phyloP scores from a whole-genome alignment of 352 stramenopile species.

The Globisporangium cederbergense region DNA sequence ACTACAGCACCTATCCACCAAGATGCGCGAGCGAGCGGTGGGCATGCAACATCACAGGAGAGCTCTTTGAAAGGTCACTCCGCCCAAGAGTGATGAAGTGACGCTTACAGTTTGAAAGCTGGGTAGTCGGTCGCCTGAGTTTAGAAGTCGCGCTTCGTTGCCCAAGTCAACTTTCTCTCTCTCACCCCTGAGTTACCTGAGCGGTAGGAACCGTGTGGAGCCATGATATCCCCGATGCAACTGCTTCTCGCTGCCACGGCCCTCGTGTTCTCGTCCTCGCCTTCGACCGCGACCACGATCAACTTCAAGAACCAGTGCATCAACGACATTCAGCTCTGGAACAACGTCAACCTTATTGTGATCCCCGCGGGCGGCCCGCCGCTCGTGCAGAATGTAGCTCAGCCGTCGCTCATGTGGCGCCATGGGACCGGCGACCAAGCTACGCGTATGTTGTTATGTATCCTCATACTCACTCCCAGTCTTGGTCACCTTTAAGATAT shows the following conservation, averaged over 20 bases:
- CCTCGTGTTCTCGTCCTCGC: too few species aligned
- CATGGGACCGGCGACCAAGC: constrained; percentile 29
- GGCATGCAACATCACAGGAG: neutral
- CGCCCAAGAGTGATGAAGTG: neutral
- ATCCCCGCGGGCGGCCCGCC: constrained; percentile 15
- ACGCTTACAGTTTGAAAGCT: neutral
- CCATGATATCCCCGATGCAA: neutral
- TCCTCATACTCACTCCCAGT: too few species aligned
- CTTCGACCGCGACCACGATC: constrained; percentile 16
- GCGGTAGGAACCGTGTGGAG: too few species aligned
- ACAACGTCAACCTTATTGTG: constrained; percentile 23
- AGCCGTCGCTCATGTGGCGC: constrained; percentile 30
- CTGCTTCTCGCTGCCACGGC: neutral
- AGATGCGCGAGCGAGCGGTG: too few species aligned
- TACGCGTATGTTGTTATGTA: constrained; percentile 19
- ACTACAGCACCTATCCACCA: too few species aligned
- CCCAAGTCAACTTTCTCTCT: neutral
- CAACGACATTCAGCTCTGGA: constrained; percentile 26
- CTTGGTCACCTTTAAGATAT: too few species aligned
- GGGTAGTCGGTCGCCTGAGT: neutral
- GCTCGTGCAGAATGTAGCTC: constrained; percentile 12
- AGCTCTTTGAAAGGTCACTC: constrained; percentile 1
- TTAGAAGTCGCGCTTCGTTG: neutral
- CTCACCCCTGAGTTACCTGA: neutral
- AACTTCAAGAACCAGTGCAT: constrained; percentile 30